Evolutionary conservation across 1,139 yeast genomes (phyloP), one percentile per base, ranked within the genome.

Genomic region (Saccharomyces hybrid): DNA sequence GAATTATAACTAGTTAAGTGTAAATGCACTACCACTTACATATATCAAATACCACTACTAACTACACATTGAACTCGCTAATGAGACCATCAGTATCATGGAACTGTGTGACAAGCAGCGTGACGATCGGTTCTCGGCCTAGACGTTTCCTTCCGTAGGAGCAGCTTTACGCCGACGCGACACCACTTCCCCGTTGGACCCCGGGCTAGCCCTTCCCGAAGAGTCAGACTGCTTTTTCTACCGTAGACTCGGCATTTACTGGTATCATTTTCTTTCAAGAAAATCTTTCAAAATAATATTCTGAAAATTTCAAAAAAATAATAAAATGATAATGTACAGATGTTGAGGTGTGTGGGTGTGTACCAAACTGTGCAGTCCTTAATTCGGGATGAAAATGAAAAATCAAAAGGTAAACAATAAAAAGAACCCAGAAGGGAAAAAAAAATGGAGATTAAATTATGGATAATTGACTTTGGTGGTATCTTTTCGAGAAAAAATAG

Each of bases 361-460:
- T 38, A 5, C 3, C 1, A 16, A 16, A 20, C 5, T 16, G 44
- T 20, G 23, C 26, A 9, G 44, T 38, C 44, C 5, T 20, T 16
- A 9, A 14, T 4, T 20, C 3, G 2, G 23, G 42, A 7, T 3
- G 1, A 16, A 20, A 4, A 20, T 38, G 50, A 51, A 34, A 49
- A 51, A 49, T 5, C 14, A 16, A 7, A 34, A 51, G 51, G 27
- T 50, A 48, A 32, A 53, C 55, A 51, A 14, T 26, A 49, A 29
- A 51, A 47, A 47, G 27, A 49, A 47, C 46, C 53, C 44, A 51
- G 48, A 54, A 49, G 53, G 53, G 55, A 54, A 54, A 48, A 51
- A 52, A 28, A 52, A 27, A 23, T 9, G 6, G 4, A n/a, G n/a
- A 46, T n/a, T 46, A 8, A n/a, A 25, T 25, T 26, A 13, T 8